These are phyloP conservation scores for Aspergillus tubingensis DNA, from an alignment of 2,329 filamentous ascomycete species.

Conservation along the genomic window DNA sequence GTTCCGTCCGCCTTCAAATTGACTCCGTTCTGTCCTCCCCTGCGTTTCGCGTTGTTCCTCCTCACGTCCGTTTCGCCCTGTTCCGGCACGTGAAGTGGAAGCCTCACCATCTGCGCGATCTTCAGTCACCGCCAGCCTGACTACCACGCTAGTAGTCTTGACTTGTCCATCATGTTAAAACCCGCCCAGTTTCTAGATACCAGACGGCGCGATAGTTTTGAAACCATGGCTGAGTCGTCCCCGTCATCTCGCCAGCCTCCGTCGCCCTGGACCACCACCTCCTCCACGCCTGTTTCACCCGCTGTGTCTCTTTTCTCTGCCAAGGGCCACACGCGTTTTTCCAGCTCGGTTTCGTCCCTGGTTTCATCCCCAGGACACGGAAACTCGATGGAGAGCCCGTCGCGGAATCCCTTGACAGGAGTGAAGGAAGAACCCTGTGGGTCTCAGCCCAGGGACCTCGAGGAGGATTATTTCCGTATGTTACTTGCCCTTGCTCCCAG, in stretches of 20 bases:
- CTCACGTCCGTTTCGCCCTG: slow-evolving; percentile 15
- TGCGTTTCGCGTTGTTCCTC: slow-evolving; percentile 15
- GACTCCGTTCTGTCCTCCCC: slow-evolving; percentile 8
- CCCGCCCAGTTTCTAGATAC: slow-evolving; percentile 38
- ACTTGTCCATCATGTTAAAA: slow-evolving; percentile 35
- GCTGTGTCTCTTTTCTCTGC: slow-evolving; percentile 44
- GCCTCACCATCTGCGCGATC: slow-evolving; percentile 12
- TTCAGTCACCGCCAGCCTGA: slow-evolving; percentile 3
- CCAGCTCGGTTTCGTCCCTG: slow-evolving; percentile 76
- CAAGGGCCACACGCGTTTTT: slow-evolving; percentile 42
- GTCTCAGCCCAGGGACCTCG: slow-evolving; percentile 56
- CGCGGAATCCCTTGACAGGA: slow-evolving; percentile 72
- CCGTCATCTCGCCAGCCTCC: slow-evolving; percentile 25
- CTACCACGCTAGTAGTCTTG: not conserved
- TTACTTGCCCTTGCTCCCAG: slow-evolving; percentile 31
- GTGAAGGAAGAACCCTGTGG: slow-evolving; percentile 82
- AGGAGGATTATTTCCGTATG: slow-evolving; percentile 73
- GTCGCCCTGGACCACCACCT: slow-evolving; percentile 36
- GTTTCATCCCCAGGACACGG: slow-evolving; percentile 59
- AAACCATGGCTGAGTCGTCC: slow-evolving; percentile 25
- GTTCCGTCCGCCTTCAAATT: slow-evolving; percentile 15
- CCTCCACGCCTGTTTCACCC: slow-evolving; percentile 43
- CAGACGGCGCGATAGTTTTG: slow-evolving; percentile 33
- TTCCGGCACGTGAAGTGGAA: slow-evolving; percentile 23
- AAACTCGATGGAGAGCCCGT: slow-evolving; percentile 51